Percentiles rank a stretch among this genome's conserved stretches.
Conservation (phyloP, 148 eudicot species). For the Limonium bicolor region DNA sequence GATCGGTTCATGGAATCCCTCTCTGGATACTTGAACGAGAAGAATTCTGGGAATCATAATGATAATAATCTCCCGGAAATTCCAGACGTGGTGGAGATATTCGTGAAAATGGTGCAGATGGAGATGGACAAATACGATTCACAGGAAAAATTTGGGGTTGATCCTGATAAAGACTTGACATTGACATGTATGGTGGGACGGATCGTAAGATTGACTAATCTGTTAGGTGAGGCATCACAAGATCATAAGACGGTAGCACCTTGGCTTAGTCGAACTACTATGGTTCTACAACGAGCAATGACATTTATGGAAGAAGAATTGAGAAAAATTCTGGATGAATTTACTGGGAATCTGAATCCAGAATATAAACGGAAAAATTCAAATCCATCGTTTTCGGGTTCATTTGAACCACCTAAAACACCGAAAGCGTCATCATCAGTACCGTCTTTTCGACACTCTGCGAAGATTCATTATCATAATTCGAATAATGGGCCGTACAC, state of each 20-base stretch:
- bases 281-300: neutral
- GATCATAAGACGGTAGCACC: neutral
- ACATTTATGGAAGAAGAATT: slow-evolving; percentile 2
- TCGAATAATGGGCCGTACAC: no score
- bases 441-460: no score
- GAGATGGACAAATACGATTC: neutral
- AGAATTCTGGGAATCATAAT: neutral
- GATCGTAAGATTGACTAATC: neutral
- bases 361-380: neutral
- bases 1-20: slow-evolving; percentile 1
- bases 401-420: neutral
- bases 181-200: neutral
- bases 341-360: no score
- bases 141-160: neutral
- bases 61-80: neutral
- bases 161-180: neutral
- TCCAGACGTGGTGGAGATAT: neutral
- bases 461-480: no score
- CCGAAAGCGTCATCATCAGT: neutral
- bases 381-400: neutral
- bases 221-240: neutral
- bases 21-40: neutral
- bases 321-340: neutral
- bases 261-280: neutral
- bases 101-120: neutral